A percentile compares a stretch with the other conserved stretches of the same genome.
These are phyloP conservation scores for Candida easanensis DNA, from an alignment of 805 yeast species.

Conservation along the genomic window DNA sequence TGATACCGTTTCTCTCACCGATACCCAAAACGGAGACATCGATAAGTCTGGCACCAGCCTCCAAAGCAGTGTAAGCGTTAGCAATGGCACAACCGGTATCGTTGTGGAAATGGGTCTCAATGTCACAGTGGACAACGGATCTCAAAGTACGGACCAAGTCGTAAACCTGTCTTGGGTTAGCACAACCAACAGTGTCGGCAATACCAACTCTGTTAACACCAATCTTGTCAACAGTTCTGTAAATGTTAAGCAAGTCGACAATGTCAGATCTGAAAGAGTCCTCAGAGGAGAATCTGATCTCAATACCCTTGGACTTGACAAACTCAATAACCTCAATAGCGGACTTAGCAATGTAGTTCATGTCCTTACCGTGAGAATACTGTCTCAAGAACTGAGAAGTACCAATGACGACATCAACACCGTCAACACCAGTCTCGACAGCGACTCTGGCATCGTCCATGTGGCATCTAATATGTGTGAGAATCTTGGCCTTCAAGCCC, in stretches of 20 bases:
- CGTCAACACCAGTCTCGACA: slow-evolving; percentile 97
- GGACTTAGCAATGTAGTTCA: slow-evolving; percentile 93
- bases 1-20: slow-evolving; percentile 98
- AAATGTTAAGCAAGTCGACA: slow-evolving; percentile 91
- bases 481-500: slow-evolving; percentile 91
- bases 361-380: slow-evolving; percentile 96
- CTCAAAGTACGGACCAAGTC: slow-evolving; percentile 92
- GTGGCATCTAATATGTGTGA: slow-evolving; percentile 96
- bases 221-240: slow-evolving; percentile 93
- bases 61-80: slow-evolving; percentile 96
- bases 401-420: slow-evolving; percentile 97
- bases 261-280: slow-evolving; percentile 97
- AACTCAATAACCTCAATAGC: slow-evolving; percentile 97
- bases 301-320: slow-evolving; percentile 95
- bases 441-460: slow-evolving; percentile 99
- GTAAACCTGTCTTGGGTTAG: slow-evolving; percentile 98
- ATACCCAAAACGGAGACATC: slow-evolving; percentile 96
- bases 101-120: slow-evolving; percentile 98
- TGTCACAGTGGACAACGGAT: slow-evolving; percentile 93
- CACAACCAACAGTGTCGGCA: slow-evolving; percentile 99
- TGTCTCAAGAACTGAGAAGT: slow-evolving; percentile 93
- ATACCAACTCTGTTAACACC: slow-evolving; percentile 99
- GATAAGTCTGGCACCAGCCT: slow-evolving; percentile 93
- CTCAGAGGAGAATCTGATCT: slow-evolving; percentile 94
- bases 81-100: slow-evolving; percentile 99